Evolutionary conservation across 345 rosid species (phyloP), one percentile per base, ranked within the genome.

Genomic region (Clausena lansium): DNA sequence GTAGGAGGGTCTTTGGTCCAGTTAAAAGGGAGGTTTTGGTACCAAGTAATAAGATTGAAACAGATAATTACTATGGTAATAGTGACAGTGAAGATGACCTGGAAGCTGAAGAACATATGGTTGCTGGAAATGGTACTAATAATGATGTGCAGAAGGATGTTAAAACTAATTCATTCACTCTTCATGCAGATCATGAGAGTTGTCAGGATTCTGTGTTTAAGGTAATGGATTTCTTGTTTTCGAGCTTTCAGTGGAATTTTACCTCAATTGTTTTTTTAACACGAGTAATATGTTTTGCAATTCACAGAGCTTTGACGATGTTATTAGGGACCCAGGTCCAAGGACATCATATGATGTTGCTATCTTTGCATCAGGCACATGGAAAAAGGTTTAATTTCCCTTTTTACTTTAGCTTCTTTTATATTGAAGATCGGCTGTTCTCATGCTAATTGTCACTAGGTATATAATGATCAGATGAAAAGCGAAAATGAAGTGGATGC

Each of bases 331-430:
- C 50, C 79, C 85, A 54, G 90, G 89, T 77, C 84, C 87, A n/a
- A 92, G 90, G 86, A 90, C 94, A 77, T 87, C 99, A 45, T 88
- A 86, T 80, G 97, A 94, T 75, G 97, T 92, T 78, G 83, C 97
- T 36, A 84, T 96, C 57, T 89, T 90, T 76, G 92, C 87, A 61
- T 86, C 97, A 24, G 93, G 86, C 83, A 72, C 87, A 25, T 89
- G 91, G 92, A 92, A 87, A 87, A 95, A 94, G 94, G 97, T 94
- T 63, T 61, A 52, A 59, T 64, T 61, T 58, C 45, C 24, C n/a
- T 79, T 41, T 58, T 77, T 59, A 38, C 50, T 11, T 30, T 38
- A 55, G 52, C 41, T 67, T 50, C 69, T 62, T 64, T 2, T 7
- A 14, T 52, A 50, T 33, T 66, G 65, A 27, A 70, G 84, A 67